Conservation (phyloP, 2,329 filamentous ascomycete species). For the Biscogniauxia sp. region DNA sequence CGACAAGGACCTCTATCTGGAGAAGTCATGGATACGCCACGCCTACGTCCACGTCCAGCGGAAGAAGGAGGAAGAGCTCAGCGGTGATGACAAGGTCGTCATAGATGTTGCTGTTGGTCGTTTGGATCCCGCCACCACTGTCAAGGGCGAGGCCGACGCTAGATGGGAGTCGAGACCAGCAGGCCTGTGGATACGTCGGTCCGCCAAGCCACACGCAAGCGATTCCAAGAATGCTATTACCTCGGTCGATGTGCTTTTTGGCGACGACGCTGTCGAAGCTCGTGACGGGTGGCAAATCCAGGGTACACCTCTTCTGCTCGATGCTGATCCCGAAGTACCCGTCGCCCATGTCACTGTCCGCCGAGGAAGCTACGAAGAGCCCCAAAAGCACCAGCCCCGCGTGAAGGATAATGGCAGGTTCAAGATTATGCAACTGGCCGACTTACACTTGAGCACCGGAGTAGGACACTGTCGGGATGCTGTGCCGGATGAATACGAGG, state of each 20-base stretch:
- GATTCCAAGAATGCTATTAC: conserved; percentile 75
- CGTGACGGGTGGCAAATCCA: conserved; percentile 80
- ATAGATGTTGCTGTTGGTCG: conserved; percentile 75
- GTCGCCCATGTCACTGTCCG: conserved; percentile 76
- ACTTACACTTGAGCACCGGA: conserved; percentile 90
- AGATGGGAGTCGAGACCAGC: conserved; percentile 75
- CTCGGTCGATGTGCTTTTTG: conserved; percentile 82
- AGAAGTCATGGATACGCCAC: conserved; percentile 68
- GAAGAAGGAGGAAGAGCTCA: conserved; percentile 82
- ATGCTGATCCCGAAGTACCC: conserved; percentile 58
- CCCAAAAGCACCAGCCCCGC: conserved; percentile 68
- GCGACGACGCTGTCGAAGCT: conserved; percentile 87
- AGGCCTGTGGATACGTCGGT: conserved; percentile 80
- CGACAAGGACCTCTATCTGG: conserved; percentile 85
- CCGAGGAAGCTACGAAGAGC: conserved; percentile 63
- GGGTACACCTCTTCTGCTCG: conserved; percentile 70
- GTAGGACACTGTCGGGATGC: conserved; percentile 82
- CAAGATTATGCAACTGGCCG: conserved; percentile 96
- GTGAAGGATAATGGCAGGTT: conserved; percentile 89
- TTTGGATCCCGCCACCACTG: conserved; percentile 63
- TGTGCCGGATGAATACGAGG: conserved; percentile 69
- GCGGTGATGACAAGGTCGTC: conserved; percentile 71
- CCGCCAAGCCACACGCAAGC: conserved; percentile 67
- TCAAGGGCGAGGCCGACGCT: conserved; percentile 53
- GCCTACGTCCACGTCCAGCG: conserved; percentile 81